A percentile compares a stretch with the other conserved stretches of the same genome.
Evolutionary conservation across 192 early-diverging fungal species (phyloP).

Genomic region (Backusella mclennaniae): DNA sequence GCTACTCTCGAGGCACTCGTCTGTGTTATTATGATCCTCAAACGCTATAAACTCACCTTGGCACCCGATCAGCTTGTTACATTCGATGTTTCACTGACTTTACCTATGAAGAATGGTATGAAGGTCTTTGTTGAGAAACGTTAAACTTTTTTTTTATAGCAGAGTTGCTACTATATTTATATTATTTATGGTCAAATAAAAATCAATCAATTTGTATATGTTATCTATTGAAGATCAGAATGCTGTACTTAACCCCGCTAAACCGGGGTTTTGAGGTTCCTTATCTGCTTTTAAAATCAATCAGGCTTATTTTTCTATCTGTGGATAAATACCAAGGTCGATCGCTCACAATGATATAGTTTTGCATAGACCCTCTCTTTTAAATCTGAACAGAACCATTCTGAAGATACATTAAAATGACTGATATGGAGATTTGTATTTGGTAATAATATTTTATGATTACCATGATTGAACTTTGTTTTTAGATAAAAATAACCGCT

Average conservation of each 20-base stretch:
- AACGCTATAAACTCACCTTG: slow-evolving; percentile 37
- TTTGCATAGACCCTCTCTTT: too few species aligned
- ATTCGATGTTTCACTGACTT: slow-evolving; percentile 19
- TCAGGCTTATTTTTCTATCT: too few species aligned
- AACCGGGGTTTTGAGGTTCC: not conserved
- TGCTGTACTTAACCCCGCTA: not conserved
- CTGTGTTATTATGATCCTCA: slow-evolving; percentile 36
- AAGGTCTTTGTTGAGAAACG: slow-evolving; percentile 28
- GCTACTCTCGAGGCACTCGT: slow-evolving; percentile 46
- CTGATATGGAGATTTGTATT: too few species aligned
- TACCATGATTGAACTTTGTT: too few species aligned
- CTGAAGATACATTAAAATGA: too few species aligned
- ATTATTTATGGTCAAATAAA: not conserved
- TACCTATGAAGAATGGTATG: slow-evolving; percentile 35
- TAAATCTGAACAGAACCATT: too few species aligned
- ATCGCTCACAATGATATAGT: too few species aligned
- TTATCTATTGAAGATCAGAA: not conserved
- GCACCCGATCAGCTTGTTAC: slow-evolving; percentile 32
- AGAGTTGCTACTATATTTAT: not conserved
- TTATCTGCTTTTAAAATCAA: too few species aligned
- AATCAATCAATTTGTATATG: not conserved
- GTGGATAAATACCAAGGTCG: too few species aligned
- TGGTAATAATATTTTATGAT: too few species aligned
- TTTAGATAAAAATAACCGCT: too few species aligned
- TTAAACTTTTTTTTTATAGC: not conserved